A percentile compares a stretch with the other conserved stretches of the same genome.
Evolutionary conservation across 2,329 filamentous ascomycete genomes (phyloP).

Genomic region (Pseudocercospora cruenta): DNA sequence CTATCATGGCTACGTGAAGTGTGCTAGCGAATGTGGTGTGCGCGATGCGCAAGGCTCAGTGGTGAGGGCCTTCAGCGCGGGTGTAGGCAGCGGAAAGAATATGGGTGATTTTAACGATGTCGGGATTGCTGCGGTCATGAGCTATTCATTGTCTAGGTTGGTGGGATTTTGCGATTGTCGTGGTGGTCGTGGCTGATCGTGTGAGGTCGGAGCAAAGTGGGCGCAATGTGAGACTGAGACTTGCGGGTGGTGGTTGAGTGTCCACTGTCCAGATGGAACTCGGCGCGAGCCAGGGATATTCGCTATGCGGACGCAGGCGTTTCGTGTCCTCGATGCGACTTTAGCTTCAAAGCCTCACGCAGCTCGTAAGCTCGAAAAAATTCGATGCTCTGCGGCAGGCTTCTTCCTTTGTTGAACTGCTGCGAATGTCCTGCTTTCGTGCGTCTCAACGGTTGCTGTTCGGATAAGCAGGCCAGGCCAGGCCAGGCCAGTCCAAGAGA

Average conservation of each 20-base stretch:
- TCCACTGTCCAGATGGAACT: not conserved
- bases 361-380: not conserved
- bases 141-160: not conserved
- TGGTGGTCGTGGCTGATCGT: not conserved
- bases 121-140: not conserved
- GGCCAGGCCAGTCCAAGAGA: too few relatives aligned
- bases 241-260: not conserved
- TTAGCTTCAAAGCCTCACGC: not conserved
- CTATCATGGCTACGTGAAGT: constrained; percentile 30
- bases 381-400: not conserved
- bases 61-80: not conserved
- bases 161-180: not conserved
- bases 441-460: not conserved
- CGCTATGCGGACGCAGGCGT: not conserved
- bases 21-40: constrained; percentile 9
- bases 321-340: not conserved
- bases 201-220: not conserved
- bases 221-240: not conserved
- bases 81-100: not conserved
- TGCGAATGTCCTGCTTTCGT: not conserved
- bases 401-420: too few relatives aligned
- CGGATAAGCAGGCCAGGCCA: not conserved
- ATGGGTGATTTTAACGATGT: constrained; percentile 1
- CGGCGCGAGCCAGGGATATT: constrained; percentile 1
- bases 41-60: constrained; percentile 5